These are phyloP conservation scores for Saccharomycopsis babjevae DNA, from an alignment of 805 yeast genomes.

Conservation along the genomic window DNA sequence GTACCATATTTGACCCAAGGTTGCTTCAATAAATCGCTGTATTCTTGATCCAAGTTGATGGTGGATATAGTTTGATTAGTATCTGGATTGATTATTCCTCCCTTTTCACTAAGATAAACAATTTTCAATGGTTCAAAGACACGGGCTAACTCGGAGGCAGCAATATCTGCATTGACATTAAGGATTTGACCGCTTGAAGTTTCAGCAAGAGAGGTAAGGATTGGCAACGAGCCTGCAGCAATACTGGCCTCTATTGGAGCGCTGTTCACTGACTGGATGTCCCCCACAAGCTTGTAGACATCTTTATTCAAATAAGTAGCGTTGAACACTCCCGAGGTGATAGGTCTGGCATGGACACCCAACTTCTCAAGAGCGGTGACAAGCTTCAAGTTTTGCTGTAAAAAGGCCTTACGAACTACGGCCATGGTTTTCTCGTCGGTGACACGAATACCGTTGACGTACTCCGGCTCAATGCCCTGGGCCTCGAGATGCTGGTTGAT, in stretches of 20 bases:
- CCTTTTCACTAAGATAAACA: slow-evolving; percentile 93
- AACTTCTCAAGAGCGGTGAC: slow-evolving; percentile 92
- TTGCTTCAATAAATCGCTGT: slow-evolving; percentile 79
- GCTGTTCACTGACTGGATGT: slow-evolving; percentile 76
- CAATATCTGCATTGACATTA: slow-evolving; percentile 97
- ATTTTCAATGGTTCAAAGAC: slow-evolving; percentile 95
- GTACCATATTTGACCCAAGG: slow-evolving; percentile 99
- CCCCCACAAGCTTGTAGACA: slow-evolving; percentile 88
- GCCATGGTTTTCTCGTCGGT: slow-evolving; percentile 93
- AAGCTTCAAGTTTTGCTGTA: slow-evolving; percentile 88
- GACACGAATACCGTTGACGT: slow-evolving; percentile 92
- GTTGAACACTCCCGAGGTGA: slow-evolving; percentile 92
- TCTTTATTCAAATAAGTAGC: slow-evolving; percentile 88
- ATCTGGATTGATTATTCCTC: slow-evolving; percentile 89
- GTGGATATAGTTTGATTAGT: slow-evolving; percentile 83
- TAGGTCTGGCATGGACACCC: slow-evolving; percentile 98
- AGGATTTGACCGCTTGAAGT: slow-evolving; percentile 93
- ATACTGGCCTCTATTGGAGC: slow-evolving; percentile 89
- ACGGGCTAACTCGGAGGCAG: slow-evolving; percentile 96
- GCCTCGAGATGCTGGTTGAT: slow-evolving; percentile 87
- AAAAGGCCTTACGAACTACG: slow-evolving; percentile 89
- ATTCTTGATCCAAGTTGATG: slow-evolving; percentile 94
- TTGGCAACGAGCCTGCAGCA: slow-evolving; percentile 93
- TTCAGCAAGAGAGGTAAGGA: slow-evolving; percentile 92
- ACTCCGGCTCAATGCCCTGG: slow-evolving; percentile 92